phyloP scores from a whole-genome alignment of 2,329 filamentous ascomycete species.

The Trichoderma pleuroti region DNA sequence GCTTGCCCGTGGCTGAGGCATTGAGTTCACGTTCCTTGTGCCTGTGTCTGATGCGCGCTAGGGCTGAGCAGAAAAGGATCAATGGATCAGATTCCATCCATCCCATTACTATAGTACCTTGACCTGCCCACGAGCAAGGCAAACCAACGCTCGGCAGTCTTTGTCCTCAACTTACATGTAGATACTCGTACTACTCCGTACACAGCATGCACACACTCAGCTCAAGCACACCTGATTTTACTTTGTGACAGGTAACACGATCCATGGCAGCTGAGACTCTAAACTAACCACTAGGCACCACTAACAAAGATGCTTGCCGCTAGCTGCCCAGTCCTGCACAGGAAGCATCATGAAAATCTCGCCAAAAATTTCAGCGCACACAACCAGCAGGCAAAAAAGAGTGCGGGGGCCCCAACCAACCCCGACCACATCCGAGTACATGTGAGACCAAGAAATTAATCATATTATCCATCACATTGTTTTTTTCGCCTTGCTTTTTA shows the following conservation, averaged over 20 bases:
- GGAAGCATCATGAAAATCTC: background rate
- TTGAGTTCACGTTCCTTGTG: background rate
- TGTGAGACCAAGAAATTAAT: conserved; percentile 2
- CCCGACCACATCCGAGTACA: background rate
- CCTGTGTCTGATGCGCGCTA: background rate
- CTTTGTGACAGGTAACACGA: background rate
- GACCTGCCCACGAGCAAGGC: background rate
- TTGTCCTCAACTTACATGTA: too few relatives aligned
- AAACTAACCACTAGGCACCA: background rate
- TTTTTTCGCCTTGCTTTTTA: background rate
- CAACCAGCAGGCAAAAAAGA: background rate
- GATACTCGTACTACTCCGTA: background rate
- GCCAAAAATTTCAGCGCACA: background rate
- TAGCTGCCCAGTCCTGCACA: background rate
- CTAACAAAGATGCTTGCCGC: background rate
- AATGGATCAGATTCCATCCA: background rate
- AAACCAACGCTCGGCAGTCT: background rate
- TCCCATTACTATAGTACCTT: background rate
- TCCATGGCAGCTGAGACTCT: background rate
- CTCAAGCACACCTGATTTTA: background rate
- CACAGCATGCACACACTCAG: background rate
- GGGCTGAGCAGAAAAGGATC: background rate
- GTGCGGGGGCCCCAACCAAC: background rate
- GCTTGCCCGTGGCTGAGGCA: background rate
- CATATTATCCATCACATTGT: conserved; percentile 4